Base-by-base conservation (phyloP, 352 stramenopile species). In the Phytophthora multivora region DNA sequence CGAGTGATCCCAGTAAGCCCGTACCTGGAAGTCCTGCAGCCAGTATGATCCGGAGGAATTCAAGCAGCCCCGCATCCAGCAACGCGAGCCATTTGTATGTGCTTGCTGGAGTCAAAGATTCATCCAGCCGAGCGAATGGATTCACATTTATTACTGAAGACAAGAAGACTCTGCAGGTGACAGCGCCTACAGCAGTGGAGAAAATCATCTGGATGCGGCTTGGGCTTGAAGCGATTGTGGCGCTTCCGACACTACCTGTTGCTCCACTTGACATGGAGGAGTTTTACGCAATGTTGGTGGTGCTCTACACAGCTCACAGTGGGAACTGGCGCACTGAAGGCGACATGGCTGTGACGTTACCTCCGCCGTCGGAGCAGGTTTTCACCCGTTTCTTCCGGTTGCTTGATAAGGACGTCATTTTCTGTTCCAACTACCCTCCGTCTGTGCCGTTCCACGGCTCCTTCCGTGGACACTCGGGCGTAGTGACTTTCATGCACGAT, bases 91-190 rank as follows among this genome's bases (percentile, higher is more conserved):
- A 93, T 59, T 61, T 91, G 41, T 95, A 95, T 31, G 77, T 91
- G 40, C 48, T 95, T 41, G 83, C 86, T 5, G 86, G 86, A 8
- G 86, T 95, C 15, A 95, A 95, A 57, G 86, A 95, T 38, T 93
- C 86, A n/a, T 76, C 84, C 1, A 88, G 68, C 3, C 83, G 86
- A 36, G 73, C 76, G 9, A 93, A 95, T 43, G 86, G 86, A 2
- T 93, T 95, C 46, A 93, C 86, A n/a, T 92, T 95, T 58, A 93
- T 92, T 51, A 93, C 85, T 1, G 83, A 93, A 65, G 86, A 95
- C 58, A 93, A 93, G 61, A 93, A 93, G 56, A 93, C 75, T 15
- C 42, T 96, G 47, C 87, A 93, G 47, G 73, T 96, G 12, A 80
- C 75, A 12, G 83, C 87, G 0, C 83, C 85, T 12, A 93, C 82